These are phyloP conservation scores for Trichophyton mentagrophytes DNA, from an alignment of 2,329 filamentous ascomycete genomes.

Conservation along the genomic window DNA sequence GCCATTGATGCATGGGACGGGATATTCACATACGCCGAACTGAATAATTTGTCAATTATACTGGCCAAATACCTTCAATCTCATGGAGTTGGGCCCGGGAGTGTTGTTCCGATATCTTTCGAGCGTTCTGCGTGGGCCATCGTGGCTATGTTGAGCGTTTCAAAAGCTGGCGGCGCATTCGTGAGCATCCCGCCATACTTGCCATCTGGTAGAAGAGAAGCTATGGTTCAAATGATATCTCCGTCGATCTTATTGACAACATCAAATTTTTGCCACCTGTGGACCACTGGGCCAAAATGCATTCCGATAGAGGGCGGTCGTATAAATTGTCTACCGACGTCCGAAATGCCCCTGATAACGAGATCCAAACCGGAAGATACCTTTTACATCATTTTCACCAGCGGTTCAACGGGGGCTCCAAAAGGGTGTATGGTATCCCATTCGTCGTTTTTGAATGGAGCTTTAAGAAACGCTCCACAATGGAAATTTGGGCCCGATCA, in stretches of 20 bases:
- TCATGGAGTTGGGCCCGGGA: slow-evolving; percentile 16
- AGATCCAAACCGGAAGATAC: slow-evolving; percentile 22
- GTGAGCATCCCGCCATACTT: slow-evolving; percentile 11
- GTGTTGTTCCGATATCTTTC: slow-evolving; percentile 11
- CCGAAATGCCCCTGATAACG: slow-evolving; percentile 25
- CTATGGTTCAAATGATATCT: slow-evolving; percentile 8
- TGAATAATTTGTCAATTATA: slow-evolving; percentile 15
- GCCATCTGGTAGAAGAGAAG: slow-evolving; percentile 3
- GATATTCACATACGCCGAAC: slow-evolving; percentile 10
- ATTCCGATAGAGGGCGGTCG: slow-evolving; percentile 41
- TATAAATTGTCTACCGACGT: slow-evolving; percentile 33
- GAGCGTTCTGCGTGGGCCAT: slow-evolving; percentile 13
- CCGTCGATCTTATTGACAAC: slow-evolving; percentile 8
- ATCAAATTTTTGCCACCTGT: slow-evolving; percentile 11
- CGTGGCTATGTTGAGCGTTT: slow-evolving; percentile 11
- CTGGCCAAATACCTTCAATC: slow-evolving; percentile 5
- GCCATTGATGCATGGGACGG: slow-evolving; percentile 17
- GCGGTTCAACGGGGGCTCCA: slow-evolving; percentile 38
- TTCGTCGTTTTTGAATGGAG: slow-evolving; percentile 38
- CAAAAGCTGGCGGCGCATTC: slow-evolving; percentile 14
- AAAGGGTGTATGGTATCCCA: slow-evolving; percentile 49
- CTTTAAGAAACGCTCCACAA: slow-evolving; percentile 35
- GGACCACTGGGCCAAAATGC: slow-evolving; percentile 18
- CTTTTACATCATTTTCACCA: slow-evolving; percentile 53
- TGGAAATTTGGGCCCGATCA: slow-evolving; percentile 34